These are phyloP conservation scores for Wickerhamiella nectarea DNA, from an alignment of 805 yeast genomes.

Conservation along the genomic window DNA sequence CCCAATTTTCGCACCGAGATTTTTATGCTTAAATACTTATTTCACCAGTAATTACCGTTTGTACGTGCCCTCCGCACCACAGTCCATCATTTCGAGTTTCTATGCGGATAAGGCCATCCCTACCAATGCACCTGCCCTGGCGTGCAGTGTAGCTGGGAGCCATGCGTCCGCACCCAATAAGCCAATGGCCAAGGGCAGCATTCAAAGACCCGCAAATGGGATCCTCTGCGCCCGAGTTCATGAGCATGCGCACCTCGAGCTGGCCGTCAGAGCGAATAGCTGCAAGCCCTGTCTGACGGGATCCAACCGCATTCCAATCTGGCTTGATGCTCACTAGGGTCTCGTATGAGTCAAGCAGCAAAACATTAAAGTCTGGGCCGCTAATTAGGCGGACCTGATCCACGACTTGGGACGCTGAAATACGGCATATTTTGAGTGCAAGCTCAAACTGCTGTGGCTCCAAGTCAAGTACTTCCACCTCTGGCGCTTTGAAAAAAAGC, in stretches of 20 bases:
- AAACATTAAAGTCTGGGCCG: conserved; percentile 4
- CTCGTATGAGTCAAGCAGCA: conserved; percentile 8
- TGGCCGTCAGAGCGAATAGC: background rate
- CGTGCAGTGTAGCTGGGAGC: conserved; percentile 7
- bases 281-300: background rate
- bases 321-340: conserved; percentile 15
- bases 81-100: conserved; percentile 11
- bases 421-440: background rate
- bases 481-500: background rate
- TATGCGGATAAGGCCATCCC: conserved; percentile 11
- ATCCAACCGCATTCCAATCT: conserved; percentile 3
- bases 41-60: conserved; percentile 5
- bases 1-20: too few relatives aligned
- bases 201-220: conserved; percentile 16
- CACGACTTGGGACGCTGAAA: conserved; percentile 12
- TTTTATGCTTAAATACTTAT: background rate
- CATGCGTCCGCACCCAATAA: conserved; percentile 1
- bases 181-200: conserved; percentile 16
- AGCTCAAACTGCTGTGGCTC: background rate
- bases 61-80: conserved; percentile 12
- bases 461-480: background rate
- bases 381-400: conserved; percentile 11
- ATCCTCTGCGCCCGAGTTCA: background rate
- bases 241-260: background rate
- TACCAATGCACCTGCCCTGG: conserved; percentile 15